Evolutionary conservation across 2,329 filamentous ascomycete genomes (phyloP).

Genomic region (Curvularia lunata): DNA sequence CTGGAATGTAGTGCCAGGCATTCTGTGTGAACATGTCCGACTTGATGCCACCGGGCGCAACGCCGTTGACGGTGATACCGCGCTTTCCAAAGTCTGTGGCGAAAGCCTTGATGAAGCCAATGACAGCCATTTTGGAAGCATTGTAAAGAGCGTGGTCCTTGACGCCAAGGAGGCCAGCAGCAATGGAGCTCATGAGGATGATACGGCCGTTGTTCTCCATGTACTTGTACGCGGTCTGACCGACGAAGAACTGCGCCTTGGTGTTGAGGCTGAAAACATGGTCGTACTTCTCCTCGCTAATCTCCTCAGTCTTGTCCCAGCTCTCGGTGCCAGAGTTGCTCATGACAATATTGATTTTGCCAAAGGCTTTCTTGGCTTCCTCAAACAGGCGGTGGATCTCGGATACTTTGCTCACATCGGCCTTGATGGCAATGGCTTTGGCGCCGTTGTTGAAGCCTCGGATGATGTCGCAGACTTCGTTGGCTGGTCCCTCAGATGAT

Average conservation of each 20-base stretch:
- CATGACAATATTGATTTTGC: slow-evolving; percentile 58
- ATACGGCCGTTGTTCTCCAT: slow-evolving; percentile 73
- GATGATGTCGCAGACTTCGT: slow-evolving; percentile 58
- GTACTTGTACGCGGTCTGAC: slow-evolving; percentile 75
- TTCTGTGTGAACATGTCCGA: slow-evolving; percentile 78
- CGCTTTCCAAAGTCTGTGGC: slow-evolving; percentile 72
- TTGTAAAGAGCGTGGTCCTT: slow-evolving; percentile 76
- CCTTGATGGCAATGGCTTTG: slow-evolving; percentile 64
- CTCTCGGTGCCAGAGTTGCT: slow-evolving; percentile 66
- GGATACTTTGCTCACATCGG: slow-evolving; percentile 60
- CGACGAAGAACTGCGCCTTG: slow-evolving; percentile 77
- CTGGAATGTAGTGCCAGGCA: slow-evolving; percentile 60
- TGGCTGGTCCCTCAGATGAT: slow-evolving; percentile 57
- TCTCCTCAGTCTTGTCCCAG: slow-evolving; percentile 72
- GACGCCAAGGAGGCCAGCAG: slow-evolving; percentile 69
- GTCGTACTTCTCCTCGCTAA: slow-evolving; percentile 73
- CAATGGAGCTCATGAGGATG: slow-evolving; percentile 77
- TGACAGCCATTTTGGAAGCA: slow-evolving; percentile 73
- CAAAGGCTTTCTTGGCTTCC: slow-evolving; percentile 52
- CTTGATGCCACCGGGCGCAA: slow-evolving; percentile 75
- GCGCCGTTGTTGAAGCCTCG: slow-evolving; percentile 56
- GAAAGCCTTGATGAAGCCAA: slow-evolving; percentile 74
- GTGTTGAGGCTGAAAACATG: slow-evolving; percentile 73
- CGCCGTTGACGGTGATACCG: slow-evolving; percentile 74
- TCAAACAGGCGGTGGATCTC: slow-evolving; percentile 66